Evolutionary conservation across 441 rosid genomes (phyloP).

Genomic region (Corymbia citriodora): DNA sequence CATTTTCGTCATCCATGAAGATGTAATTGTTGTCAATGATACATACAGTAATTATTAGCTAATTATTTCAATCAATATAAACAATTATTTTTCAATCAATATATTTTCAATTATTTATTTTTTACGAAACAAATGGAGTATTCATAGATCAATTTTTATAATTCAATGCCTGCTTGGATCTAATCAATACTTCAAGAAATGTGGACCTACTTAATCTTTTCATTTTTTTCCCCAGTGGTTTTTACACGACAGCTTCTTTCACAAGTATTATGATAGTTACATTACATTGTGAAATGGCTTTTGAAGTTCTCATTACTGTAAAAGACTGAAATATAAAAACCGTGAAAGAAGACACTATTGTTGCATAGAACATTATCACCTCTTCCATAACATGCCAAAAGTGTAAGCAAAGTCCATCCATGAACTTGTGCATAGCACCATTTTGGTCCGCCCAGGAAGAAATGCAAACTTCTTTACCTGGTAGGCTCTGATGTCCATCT

Average conservation of each 20-base stretch:
- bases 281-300: neutral
- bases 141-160: neutral
- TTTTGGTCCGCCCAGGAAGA: too few species aligned
- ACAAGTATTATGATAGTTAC: neutral
- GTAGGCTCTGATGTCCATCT: too few species aligned
- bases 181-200: neutral
- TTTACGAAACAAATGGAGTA: neutral
- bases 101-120: neutral
- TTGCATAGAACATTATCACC: neutral
- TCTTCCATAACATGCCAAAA: neutral
- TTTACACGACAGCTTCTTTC: neutral
- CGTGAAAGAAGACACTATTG: neutral
- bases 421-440: neutral
- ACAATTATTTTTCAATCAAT: neutral
- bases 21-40: neutral
- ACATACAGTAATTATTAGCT: rapidly evolving
- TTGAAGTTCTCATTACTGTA: neutral
- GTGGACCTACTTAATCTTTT: neutral
- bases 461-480: too few species aligned
- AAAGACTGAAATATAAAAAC: neutral
- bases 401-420: neutral
- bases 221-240: neutral
- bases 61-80: neutral
- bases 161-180: neutral
- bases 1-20: neutral